Conservation (phyloP, 2,329 filamentous ascomycete species). For the Chaetomiaceae sp. region DNA sequence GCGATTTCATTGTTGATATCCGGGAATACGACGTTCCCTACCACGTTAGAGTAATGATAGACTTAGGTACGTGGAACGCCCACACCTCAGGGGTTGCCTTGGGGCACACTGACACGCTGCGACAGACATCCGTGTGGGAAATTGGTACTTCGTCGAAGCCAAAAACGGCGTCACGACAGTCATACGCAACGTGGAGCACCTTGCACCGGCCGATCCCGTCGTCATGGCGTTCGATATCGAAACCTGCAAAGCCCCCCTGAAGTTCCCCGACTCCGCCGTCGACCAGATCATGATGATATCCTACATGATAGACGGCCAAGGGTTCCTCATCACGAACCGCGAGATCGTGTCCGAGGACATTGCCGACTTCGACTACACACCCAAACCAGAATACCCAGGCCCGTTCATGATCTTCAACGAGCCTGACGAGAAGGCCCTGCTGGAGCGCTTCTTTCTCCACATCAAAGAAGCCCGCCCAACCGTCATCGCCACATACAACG, state of each 20-base stretch:
- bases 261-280: slow-evolving; percentile 90
- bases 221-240: slow-evolving; percentile 99
- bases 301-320: slow-evolving; percentile 99
- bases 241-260: slow-evolving; percentile 89
- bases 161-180: slow-evolving; percentile 87
- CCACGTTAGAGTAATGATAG: slow-evolving; percentile 97
- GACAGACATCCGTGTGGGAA: slow-evolving; percentile 86
- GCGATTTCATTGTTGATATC: slow-evolving; percentile 97
- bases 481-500: slow-evolving; percentile 99
- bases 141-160: slow-evolving; percentile 93
- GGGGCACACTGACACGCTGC: slow-evolving; percentile 13
- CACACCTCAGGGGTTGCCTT: no score
- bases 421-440: slow-evolving; percentile 77
- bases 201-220: slow-evolving; percentile 91
- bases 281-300: slow-evolving; percentile 99
- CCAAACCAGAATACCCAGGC: slow-evolving; percentile 90
- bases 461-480: slow-evolving; percentile 93
- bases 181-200: slow-evolving; percentile 76
- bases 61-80: slow-evolving; percentile 71
- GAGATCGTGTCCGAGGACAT: slow-evolving; percentile 98
- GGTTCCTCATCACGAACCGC: slow-evolving; percentile 95
- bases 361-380: slow-evolving; percentile 95
- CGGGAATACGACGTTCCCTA: slow-evolving; percentile 99
- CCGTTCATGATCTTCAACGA: slow-evolving; percentile 99
- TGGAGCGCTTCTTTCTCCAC: slow-evolving; percentile 92